Percentiles rank a stretch among this genome's conserved stretches.
Evolutionary conservation across 768 basidiomycete genomes (phyloP).

Genomic region (Gymnopilus dilepis): DNA sequence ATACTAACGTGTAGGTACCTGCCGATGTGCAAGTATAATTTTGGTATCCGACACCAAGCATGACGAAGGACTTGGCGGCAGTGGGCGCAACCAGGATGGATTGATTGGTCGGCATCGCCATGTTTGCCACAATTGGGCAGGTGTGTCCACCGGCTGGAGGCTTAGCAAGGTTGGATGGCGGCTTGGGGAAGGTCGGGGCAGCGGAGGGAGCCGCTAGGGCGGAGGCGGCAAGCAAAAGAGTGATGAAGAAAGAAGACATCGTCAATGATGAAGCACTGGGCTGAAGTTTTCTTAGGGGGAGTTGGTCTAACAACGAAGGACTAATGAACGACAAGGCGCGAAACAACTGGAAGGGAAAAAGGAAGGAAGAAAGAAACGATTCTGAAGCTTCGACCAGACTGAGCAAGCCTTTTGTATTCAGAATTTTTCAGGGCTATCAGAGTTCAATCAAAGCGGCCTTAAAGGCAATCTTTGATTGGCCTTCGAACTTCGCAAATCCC

Average conservation of each 20-base stretch:
- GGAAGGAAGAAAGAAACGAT: background rate
- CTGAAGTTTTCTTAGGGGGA: background rate
- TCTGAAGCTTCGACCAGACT: background rate
- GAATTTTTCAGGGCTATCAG: background rate
- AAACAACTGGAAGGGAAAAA: slow-evolving; percentile 6
- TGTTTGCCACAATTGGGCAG: slow-evolving; percentile 33
- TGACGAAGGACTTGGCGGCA: slow-evolving; percentile 41
- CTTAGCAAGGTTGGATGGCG: slow-evolving; percentile 13
- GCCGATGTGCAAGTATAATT: slow-evolving; percentile 57
- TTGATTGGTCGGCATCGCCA: slow-evolving; percentile 35
- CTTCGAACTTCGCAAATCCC: no score
- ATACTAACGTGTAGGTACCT: slow-evolving; percentile 49
- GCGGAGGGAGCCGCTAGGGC: slow-evolving; percentile 24
- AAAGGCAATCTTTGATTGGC: no score
- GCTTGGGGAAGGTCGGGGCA: slow-evolving; percentile 11
- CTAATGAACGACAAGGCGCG: slow-evolving; percentile 10
- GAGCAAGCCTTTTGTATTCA: background rate
- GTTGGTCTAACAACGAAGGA: background rate
- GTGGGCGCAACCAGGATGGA: slow-evolving; percentile 41
- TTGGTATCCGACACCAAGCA: slow-evolving; percentile 55
- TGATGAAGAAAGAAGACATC: slow-evolving; percentile 24
- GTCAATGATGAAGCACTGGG: background rate
- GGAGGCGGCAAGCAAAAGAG: slow-evolving; percentile 22
- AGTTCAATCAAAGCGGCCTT: no score
- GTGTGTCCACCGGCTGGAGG: slow-evolving; percentile 15